Base-by-base conservation (phyloP, 352 stramenopile species). In the Globisporangium solare region DNA sequence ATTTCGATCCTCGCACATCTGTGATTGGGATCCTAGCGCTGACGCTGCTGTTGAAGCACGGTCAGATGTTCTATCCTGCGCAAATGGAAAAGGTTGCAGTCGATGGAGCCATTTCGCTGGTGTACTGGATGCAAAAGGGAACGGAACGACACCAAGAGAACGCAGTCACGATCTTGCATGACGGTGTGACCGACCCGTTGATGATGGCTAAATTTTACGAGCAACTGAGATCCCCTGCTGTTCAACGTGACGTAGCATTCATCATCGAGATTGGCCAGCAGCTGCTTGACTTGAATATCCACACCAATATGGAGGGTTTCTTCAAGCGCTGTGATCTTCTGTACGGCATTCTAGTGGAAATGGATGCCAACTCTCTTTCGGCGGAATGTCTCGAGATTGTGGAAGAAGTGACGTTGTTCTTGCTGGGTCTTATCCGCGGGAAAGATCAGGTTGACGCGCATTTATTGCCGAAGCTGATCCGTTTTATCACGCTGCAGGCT, bases 121-220 rank as follows among this genome's bases (percentile, higher is more conserved):
- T 91, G 12, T 91, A 93, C 46, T 93, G 83, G 83, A 86, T 91
- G 58, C 79, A 90, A 54, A 92, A 93, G 56, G 83, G 83, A 14
- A 90, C 81, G 0, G 83, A 90, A 47, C 77, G 83, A 3, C 79
- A 92, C 46, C 83, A 90, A 71, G 79, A 93, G 40, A 90, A 89
- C 39, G 83, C 76, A 0, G 71, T 90, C 27, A 84, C 72, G 47
- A 88, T 93, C 48, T 47, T 93, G 7, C 64, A 86, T 51, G 83
- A 91, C 47, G 81, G 81, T 8, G 68, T 93, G 35, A 76, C 57
- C 3, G 71, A 79, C 40, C 58, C 67, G 3, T 47, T 24, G 6
- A 67, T 76, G 18, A 57, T 76, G 42, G 63, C 37, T 3, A 76
- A 73, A 47, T 92, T 92, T 51, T 92, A 79, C 46, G 72, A 79